Percentiles rank a stretch among this genome's conserved stretches.
Evolutionary conservation across 495 filamentous ascomycete species (phyloP).

Genomic region (Penicillium argentinense): DNA sequence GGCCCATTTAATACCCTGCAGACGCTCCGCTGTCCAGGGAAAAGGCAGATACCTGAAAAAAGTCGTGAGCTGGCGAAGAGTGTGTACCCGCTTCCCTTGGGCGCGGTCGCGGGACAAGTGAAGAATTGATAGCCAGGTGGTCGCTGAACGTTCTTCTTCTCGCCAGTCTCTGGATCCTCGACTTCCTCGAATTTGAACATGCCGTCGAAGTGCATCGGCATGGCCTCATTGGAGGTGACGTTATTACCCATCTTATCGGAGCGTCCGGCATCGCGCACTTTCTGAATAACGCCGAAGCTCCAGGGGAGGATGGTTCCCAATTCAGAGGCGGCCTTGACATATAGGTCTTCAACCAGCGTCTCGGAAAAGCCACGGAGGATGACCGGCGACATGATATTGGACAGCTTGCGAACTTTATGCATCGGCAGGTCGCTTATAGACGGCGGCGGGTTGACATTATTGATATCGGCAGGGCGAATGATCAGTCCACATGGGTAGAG

Average conservation of each 20-base stretch:
- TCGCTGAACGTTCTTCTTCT: conserved; percentile 23
- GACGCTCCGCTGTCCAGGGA: conserved; percentile 35
- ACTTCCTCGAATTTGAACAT: conserved; percentile 50
- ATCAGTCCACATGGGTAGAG: conserved; percentile 46
- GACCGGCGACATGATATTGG: conserved; percentile 51
- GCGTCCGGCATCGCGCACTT: conserved; percentile 46
- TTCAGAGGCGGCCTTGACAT: conserved; percentile 42
- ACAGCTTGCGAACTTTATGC: conserved; percentile 47
- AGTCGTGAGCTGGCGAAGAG: conserved; percentile 52
- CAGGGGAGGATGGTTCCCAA: conserved; percentile 46
- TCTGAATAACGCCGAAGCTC: conserved; percentile 50
- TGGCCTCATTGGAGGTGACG: conserved; percentile 50
- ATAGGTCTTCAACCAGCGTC: conserved; percentile 42
- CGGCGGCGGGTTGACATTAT: conserved; percentile 21
- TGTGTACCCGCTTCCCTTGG: conserved; percentile 49
- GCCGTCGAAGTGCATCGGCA: conserved; percentile 59
- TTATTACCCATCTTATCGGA: conserved; percentile 40
- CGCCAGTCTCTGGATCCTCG: conserved; percentile 26
- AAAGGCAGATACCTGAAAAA: conserved; percentile 49
- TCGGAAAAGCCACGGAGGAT: conserved; percentile 52
- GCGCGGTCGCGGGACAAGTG: conserved; percentile 46
- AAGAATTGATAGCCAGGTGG: conserved; percentile 52
- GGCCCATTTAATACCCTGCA: conserved; percentile 42
- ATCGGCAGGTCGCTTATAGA: conserved; percentile 42
- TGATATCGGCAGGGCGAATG: conserved; percentile 29